These are phyloP conservation scores for Phytophthora pistaciae DNA, from an alignment of 352 stramenopile species.

Conservation along the genomic window DNA sequence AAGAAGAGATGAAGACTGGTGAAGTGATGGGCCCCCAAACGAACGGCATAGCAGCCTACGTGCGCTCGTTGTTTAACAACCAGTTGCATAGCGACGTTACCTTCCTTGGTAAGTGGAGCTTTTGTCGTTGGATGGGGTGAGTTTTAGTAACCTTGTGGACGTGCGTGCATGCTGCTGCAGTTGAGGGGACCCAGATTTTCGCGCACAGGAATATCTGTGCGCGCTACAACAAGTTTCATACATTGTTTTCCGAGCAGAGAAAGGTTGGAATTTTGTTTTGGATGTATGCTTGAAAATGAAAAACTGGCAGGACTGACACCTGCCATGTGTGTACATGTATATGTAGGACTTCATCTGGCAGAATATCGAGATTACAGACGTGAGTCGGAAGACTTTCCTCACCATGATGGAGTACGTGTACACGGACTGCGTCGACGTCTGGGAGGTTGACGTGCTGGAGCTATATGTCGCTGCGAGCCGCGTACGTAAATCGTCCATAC, in stretches of 20 bases:
- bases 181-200: not conserved
- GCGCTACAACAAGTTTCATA: not conserved
- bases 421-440: not conserved
- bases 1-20: not conserved
- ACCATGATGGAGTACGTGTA: not conserved
- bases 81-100: not conserved
- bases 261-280: not conserved
- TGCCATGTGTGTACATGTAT: not conserved
- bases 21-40: not conserved
- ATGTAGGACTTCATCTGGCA: not conserved
- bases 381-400: not conserved
- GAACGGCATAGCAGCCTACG: not conserved
- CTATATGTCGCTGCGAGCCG: not conserved
- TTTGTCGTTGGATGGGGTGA: not conserved
- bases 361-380: not conserved
- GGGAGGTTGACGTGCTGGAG: not conserved
- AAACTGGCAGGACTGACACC: not conserved
- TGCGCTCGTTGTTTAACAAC: not conserved
- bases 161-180: not conserved
- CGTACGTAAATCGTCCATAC: not conserved
- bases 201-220: not conserved
- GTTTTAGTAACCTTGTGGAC: not conserved
- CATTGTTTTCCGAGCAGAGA: not conserved
- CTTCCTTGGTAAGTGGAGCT: not conserved
- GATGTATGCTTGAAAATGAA: not conserved